phyloP scores from a whole-genome alignment of 2,329 filamentous ascomycete species.

The Biscogniauxia sp. region DNA sequence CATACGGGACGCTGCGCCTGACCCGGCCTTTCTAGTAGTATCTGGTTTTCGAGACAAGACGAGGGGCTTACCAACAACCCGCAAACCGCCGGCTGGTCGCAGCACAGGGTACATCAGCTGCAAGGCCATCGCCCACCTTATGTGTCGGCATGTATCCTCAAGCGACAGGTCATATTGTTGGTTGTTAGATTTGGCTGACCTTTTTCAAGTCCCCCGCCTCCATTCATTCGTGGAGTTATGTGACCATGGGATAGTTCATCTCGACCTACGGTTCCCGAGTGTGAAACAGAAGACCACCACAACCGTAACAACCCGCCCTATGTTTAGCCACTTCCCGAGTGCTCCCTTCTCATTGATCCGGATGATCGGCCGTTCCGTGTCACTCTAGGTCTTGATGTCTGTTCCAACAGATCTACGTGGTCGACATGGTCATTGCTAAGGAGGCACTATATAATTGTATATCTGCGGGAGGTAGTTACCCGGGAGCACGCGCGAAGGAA shows the following conservation, averaged over 20 bases:
- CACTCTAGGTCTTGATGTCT: neutral
- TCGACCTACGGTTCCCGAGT: neutral
- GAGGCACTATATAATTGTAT: neutral
- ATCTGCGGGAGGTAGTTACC: neutral
- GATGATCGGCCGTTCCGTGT: neutral
- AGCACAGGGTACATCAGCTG: conserved; percentile 22
- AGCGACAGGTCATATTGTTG: neutral
- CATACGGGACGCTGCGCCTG: conserved; percentile 24
- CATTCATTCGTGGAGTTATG: neutral
- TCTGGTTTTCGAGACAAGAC: conserved; percentile 23
- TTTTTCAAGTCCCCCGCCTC: neutral
- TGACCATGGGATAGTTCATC: neutral
- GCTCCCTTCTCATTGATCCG: neutral
- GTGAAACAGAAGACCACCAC: neutral
- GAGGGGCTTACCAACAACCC: conserved; percentile 19
- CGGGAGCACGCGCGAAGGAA: neutral
- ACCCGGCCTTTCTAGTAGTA: conserved; percentile 12
- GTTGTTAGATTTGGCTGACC: neutral
- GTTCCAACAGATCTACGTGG: neutral
- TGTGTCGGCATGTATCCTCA: conserved; percentile 13
- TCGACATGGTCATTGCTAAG: neutral
- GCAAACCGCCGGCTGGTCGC: conserved; percentile 27
- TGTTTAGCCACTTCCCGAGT: neutral
- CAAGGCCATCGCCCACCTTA: conserved; percentile 18
- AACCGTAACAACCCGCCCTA: neutral